A percentile compares a stretch with the other conserved stretches of the same genome.
These are phyloP conservation scores for Vitis riparia DNA, from an alignment of 164 flowering plant species.

Conservation along the genomic window DNA sequence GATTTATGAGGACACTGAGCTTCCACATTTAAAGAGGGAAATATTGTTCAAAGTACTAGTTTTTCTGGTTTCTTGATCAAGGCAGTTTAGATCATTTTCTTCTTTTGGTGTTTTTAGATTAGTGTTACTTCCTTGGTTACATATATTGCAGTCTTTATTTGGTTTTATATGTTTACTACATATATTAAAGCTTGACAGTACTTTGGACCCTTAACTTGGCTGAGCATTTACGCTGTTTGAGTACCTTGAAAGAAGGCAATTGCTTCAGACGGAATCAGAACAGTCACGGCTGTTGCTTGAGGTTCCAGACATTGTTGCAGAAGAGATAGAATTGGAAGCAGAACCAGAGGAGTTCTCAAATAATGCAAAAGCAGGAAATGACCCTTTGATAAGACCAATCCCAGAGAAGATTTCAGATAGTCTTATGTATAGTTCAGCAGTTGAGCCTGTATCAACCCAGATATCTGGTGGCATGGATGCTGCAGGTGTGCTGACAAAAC, in stretches of 20 bases:
- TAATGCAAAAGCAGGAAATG: slow-evolving; percentile 7
- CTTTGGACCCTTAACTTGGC: slow-evolving; percentile 26
- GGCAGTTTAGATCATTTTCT: no score
- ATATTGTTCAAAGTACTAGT: no score
- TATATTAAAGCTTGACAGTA: no score
- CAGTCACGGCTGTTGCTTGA: slow-evolving; percentile 28
- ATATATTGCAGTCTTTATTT: no score
- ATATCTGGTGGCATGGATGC: not conserved
- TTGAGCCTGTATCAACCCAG: not conserved
- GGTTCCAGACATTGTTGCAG: slow-evolving; percentile 34
- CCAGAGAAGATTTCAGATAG: slow-evolving; percentile 7
- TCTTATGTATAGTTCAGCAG: not conserved
- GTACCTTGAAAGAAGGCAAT: slow-evolving; percentile 26
- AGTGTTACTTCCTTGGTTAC: no score
- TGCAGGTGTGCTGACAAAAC: slow-evolving; percentile 11
- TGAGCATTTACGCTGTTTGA: slow-evolving; percentile 18
- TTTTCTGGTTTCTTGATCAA: no score
- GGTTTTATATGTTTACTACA: no score
- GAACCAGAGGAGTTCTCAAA: slow-evolving; percentile 2
- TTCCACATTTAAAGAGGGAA: no score
- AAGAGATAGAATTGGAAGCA: slow-evolving; percentile 12
- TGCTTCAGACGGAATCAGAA: slow-evolving; percentile 32
- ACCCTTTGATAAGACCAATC: slow-evolving; percentile 5
- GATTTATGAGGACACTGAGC: no score
- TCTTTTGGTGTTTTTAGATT: no score